These are phyloP conservation scores for Syncephalastrum contaminatum DNA, from an alignment of 371 early-diverging fungal species.

Conservation along the genomic window DNA sequence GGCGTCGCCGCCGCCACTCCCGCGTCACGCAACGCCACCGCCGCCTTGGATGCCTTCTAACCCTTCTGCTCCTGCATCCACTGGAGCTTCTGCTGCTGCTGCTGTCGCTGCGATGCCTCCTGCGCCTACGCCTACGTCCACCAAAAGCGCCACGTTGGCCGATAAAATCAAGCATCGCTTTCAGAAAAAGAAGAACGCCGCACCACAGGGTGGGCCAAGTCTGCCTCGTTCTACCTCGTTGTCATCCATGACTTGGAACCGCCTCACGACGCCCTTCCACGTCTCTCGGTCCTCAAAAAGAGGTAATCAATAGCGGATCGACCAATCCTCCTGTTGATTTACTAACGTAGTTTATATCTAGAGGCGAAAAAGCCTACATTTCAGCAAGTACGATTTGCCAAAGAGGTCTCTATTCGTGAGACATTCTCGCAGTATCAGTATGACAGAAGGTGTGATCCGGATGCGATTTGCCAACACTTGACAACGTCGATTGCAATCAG, in stretches of 20 bases:
- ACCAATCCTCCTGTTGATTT: too few species aligned
- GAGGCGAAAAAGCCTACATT: too few species aligned
- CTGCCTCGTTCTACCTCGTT: constrained; percentile 11
- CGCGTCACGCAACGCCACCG: too few species aligned
- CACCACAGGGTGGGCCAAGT: not conserved
- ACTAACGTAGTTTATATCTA: too few species aligned
- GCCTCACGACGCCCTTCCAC: not conserved
- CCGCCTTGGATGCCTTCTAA: too few species aligned
- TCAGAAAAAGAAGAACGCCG: constrained; percentile 7
- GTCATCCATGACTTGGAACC: constrained; percentile 8
- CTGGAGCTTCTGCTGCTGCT: not conserved
- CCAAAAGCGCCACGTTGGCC: constrained; percentile 17
- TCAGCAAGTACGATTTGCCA: constrained; percentile 23
- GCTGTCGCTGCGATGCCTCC: constrained; percentile 1
- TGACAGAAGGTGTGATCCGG: constrained; percentile 65
- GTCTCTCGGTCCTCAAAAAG: not conserved
- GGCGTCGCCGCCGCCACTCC: too few species aligned
- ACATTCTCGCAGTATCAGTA: constrained; percentile 69
- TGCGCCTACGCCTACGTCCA: constrained; percentile 1
- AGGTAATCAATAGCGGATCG: not conserved
- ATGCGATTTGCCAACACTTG: constrained; percentile 53
- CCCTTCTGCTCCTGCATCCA: too few species aligned
- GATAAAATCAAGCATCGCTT: constrained; percentile 17
- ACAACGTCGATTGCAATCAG: constrained; percentile 58
- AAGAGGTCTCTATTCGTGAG: constrained; percentile 39